Conservation (phyloP, 2,329 filamentous ascomycete genomes). For the Hypoxylon sp. region DNA sequence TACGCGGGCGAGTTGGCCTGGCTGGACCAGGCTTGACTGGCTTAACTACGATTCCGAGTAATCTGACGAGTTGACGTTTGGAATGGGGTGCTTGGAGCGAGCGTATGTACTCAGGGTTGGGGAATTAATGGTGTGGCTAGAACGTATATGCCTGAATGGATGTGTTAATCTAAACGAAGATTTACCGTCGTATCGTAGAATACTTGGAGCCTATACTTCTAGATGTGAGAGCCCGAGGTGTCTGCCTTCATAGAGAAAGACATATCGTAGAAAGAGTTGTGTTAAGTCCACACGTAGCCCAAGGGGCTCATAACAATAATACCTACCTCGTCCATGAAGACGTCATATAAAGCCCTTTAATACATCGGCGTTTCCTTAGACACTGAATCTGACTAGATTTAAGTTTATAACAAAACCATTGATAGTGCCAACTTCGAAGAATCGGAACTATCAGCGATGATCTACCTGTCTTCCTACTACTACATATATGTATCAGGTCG, state of each 20-base stretch:
- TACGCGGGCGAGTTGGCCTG: conserved; percentile 22
- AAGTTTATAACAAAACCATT: no score
- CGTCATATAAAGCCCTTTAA: neutral
- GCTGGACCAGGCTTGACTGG: conserved; percentile 23
- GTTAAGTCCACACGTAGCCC: no score
- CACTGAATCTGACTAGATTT: neutral
- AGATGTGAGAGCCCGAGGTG: neutral
- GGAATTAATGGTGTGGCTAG: conserved; percentile 1
- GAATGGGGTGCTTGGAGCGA: conserved; percentile 11
- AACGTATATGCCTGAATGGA: conserved; percentile 5
- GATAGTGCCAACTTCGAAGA: neutral
- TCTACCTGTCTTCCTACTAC: no score
- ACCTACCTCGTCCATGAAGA: no score
- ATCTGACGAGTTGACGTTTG: conserved; percentile 33
- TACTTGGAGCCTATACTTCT: neutral
- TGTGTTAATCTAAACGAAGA: conserved; percentile 14
- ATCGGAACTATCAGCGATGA: neutral
- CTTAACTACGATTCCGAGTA: conserved; percentile 1
- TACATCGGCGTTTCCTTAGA: neutral
- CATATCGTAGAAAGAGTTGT: no score
- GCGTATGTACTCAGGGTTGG: conserved; percentile 5
- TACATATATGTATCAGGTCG: neutral
- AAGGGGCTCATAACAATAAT: no score
- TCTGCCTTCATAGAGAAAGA: no score
- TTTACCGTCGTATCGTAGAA: neutral